Evolutionary conservation across 2,329 filamentous ascomycete species (phyloP).

Genomic region (Neoascochyta sp.): DNA sequence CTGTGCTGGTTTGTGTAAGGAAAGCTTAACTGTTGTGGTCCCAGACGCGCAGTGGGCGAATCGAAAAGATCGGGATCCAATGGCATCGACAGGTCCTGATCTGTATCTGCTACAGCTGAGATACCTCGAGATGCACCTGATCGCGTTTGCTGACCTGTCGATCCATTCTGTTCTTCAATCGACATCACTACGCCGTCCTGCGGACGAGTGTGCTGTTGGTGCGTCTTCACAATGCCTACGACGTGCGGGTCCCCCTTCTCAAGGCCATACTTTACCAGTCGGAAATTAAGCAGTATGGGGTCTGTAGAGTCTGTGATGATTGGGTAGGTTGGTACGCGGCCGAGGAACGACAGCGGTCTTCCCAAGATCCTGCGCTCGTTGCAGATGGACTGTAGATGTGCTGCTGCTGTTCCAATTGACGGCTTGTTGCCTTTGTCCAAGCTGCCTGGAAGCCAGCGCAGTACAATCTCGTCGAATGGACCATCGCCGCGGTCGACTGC

Average conservation of each 20-base stretch:
- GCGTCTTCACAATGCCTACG: too few relatives aligned
- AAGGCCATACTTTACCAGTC: conserved; percentile 1
- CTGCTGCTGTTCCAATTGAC: conserved; percentile 7
- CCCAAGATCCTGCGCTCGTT: conserved; percentile 11
- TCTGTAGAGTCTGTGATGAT: conserved; percentile 1
- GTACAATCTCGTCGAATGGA: conserved; percentile 8
- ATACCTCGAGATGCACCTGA: too few relatives aligned
- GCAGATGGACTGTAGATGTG: conserved; percentile 13
- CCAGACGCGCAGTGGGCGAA: too few relatives aligned
- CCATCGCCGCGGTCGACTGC: conserved; percentile 9
- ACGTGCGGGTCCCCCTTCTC: conserved; percentile 1
- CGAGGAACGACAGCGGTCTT: conserved; percentile 9
- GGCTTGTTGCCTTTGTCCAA: conserved; percentile 3
- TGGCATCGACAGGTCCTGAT: too few relatives aligned
- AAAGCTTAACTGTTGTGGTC: too few relatives aligned
- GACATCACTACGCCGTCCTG: too few relatives aligned
- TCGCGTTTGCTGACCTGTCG: too few relatives aligned
- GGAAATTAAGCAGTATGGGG: neutral
- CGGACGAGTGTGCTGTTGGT: too few relatives aligned
- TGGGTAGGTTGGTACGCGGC: conserved; percentile 13
- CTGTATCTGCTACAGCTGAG: too few relatives aligned
- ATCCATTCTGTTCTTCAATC: too few relatives aligned
- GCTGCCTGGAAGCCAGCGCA: conserved; percentile 16
- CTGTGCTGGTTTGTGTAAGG: too few relatives aligned
- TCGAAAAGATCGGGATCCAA: too few relatives aligned